Evolutionary conservation across 768 basidiomycete genomes (phyloP), one percentile per base, ranked within the genome.

Genomic region (Pholiota microspora): DNA sequence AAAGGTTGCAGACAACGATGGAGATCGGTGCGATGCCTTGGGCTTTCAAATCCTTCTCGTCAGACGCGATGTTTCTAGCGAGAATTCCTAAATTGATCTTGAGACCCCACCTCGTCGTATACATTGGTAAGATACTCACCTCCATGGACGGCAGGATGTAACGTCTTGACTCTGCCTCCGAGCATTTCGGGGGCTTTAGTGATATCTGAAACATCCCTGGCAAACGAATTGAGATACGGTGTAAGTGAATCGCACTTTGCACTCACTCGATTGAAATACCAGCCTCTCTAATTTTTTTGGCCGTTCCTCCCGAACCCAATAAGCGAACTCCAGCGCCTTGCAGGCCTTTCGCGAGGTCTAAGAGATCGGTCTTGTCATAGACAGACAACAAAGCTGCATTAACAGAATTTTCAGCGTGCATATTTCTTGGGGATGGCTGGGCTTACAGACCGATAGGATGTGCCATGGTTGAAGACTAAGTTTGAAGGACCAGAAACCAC

Each of bases 101-200:
- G 25, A 51, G 59, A 29, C 5, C 28, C 21, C 50, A 24, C 10
- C n/a, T 10, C 9, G 10, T 31, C 46, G 34, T 16, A 45, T 29
- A 25, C 15, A 13, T 44, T 36, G 31, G 45, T 25, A 34, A 38
- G 7, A 28, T 36, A 55, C 64, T 29, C 62, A 94, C 95, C 97
- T 68, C 97, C 97, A 64, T 99, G 97, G 16, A 99, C 93, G 10
- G 90, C 94, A 44, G 97, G 97, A 65, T 99, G 97, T 8, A 99
- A 84, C 2, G 97, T 99, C 77, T 99, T 98, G 53, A 98, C 97
- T 62, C 97, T 80, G 23, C 97, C 97, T 50, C 97, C 96, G 2
- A 99, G 82, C 95, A 99, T 98, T 72, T 99, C 97, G 4, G 97
- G 96, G 0, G 94, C 94, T 65, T 95, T 96, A 46, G 97, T 98